phyloP scores from a whole-genome alignment of 1,284 basidiomycete species.

The Phaffia rhodozyma region DNA sequence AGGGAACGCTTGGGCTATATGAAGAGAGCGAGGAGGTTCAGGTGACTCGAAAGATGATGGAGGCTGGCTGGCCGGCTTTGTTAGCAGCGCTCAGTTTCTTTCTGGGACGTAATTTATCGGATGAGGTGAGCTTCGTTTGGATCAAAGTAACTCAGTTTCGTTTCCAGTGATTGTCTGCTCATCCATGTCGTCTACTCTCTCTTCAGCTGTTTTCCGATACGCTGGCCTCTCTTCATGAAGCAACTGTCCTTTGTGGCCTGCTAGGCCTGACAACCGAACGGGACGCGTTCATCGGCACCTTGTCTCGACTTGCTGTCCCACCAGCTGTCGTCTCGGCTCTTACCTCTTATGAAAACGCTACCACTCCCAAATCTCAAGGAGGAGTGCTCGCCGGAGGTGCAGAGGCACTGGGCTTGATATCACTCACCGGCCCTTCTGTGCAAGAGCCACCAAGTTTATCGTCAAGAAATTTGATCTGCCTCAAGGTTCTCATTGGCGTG shows the following conservation, averaged over 20 bases:
- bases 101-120: constrained; percentile 56
- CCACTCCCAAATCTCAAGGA: constrained; percentile 47
- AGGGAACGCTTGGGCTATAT: neutral
- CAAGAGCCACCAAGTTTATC: constrained; percentile 57
- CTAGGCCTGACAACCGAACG: constrained; percentile 70
- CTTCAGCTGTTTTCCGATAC: constrained; percentile 65
- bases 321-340: constrained; percentile 71
- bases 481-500: constrained; percentile 68
- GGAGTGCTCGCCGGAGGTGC: constrained; percentile 41
- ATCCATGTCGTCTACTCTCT: neutral
- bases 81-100: constrained; percentile 80
- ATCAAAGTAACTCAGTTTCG: neutral
- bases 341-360: constrained; percentile 28
- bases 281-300: constrained; percentile 80
- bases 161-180: neutral
- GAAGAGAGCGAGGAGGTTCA: constrained; percentile 21
- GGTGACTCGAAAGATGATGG: constrained; percentile 62
- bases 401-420: constrained; percentile 54
- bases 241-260: constrained; percentile 82
- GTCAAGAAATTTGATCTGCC: constrained; percentile 77
- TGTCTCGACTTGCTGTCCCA: constrained; percentile 80
- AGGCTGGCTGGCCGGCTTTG: constrained; percentile 75
- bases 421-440: constrained; percentile 32
- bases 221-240: constrained; percentile 64
- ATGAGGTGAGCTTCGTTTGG: constrained; percentile 2